Evolutionary conservation across 1,284 basidiomycete genomes (phyloP).

Genomic region (Cerioporus squamosus): DNA sequence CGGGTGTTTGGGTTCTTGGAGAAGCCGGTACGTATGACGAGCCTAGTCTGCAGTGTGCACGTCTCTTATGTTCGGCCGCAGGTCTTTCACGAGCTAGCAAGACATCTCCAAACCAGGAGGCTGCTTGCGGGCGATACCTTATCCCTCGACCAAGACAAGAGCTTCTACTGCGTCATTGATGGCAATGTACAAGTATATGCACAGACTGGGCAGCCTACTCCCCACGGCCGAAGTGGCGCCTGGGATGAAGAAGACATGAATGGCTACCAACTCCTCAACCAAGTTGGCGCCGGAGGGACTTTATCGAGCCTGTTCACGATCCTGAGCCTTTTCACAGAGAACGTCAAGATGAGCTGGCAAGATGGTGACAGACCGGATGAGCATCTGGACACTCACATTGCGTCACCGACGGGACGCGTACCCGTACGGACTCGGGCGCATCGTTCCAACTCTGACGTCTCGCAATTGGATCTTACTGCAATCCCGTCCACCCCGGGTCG

Average conservation of each 20-base stretch:
- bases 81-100: slow-evolving; percentile 94
- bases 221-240: slow-evolving; percentile 50
- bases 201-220: slow-evolving; percentile 55
- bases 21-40: slow-evolving; percentile 71
- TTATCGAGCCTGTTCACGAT: slow-evolving; percentile 97
- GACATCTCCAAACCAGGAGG: slow-evolving; percentile 90
- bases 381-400: slow-evolving; percentile 30
- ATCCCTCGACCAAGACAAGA: slow-evolving; percentile 90
- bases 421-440: slow-evolving; percentile 32
- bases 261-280: slow-evolving; percentile 92
- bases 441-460: slow-evolving; percentile 64
- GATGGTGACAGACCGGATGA: slow-evolving; percentile 50
- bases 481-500: slow-evolving; percentile 24
- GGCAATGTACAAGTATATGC: slow-evolving; percentile 89
- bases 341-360: slow-evolving; percentile 93
- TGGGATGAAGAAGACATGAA: slow-evolving; percentile 89
- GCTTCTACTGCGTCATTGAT: slow-evolving; percentile 96
- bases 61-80: slow-evolving; percentile 30
- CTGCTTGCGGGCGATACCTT: slow-evolving; percentile 91
- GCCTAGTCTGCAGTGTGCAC: background rate
- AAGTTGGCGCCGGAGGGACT: slow-evolving; percentile 94
- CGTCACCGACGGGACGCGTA: slow-evolving; percentile 16
- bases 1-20: slow-evolving; percentile 95
- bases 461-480: slow-evolving; percentile 54
- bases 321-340: slow-evolving; percentile 93